Evolutionary conservation across 176 grass and related monocot species (phyloP).

Genomic region (Hyparrhenia diplandra): DNA sequence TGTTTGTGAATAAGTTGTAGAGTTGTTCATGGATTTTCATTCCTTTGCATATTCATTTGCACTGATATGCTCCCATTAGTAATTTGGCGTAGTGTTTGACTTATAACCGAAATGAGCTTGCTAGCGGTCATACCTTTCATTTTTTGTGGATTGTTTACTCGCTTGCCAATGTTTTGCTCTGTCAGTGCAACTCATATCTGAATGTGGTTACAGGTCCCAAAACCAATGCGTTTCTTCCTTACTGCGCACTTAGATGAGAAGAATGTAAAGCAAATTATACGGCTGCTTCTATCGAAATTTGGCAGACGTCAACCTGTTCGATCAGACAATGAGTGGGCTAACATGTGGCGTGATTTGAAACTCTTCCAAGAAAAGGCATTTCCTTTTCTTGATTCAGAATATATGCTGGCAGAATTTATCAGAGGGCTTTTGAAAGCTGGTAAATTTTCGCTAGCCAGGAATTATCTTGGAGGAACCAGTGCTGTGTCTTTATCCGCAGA

Average conservation of each 20-base stretch:
- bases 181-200: conserved; percentile 9
- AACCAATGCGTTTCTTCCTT: conserved; percentile 75
- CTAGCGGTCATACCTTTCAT: neutral
- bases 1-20: neutral
- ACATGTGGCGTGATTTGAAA: conserved; percentile 86
- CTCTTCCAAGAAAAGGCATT: conserved; percentile 95
- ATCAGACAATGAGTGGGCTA: conserved; percentile 94
- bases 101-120: neutral
- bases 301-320: conserved; percentile 75
- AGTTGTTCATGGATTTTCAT: neutral
- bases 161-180: conserved; percentile 10
- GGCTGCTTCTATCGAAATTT: conserved; percentile 90
- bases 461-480: conserved; percentile 93
- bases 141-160: neutral
- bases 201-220: conserved; percentile 65
- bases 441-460: conserved; percentile 96
- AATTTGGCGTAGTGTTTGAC: neutral
- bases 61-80: neutral
- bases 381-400: conserved; percentile 94
- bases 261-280: conserved; percentile 89
- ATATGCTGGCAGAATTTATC: conserved; percentile 88
- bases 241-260: conserved; percentile 67
- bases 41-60: neutral
- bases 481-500: conserved; percentile 59
- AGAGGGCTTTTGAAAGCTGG: conserved; percentile 94